A percentile compares a stretch with the other conserved stretches of the same genome.
phyloP scores from a whole-genome alignment of 2,329 filamentous ascomycete species.

The Diaporthe vaccinii region DNA sequence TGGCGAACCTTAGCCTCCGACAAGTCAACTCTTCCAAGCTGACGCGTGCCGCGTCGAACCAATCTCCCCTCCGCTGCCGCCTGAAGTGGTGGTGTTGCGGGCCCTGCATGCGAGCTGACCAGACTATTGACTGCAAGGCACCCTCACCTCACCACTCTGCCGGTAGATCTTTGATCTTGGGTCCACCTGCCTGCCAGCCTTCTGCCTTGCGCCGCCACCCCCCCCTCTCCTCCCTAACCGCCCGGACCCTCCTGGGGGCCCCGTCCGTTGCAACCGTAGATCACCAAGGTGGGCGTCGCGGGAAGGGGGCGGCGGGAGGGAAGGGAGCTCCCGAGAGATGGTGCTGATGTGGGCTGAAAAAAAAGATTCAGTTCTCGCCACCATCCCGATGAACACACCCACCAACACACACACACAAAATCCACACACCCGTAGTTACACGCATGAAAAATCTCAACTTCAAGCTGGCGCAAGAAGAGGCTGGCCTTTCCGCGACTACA shows the following conservation, averaged over 20 bases:
- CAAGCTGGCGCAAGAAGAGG: not conserved
- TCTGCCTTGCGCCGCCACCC: not conserved
- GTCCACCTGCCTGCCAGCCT: not conserved
- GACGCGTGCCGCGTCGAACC: not conserved
- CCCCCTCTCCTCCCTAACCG: not conserved
- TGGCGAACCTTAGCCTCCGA: not conserved
- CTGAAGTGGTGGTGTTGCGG: not conserved
- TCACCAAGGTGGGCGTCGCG: not conserved
- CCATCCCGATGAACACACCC: not conserved
- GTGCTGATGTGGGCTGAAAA: not conserved
- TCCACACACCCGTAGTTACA: not conserved
- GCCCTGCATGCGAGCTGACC: constrained; percentile 15
- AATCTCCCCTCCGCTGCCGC: constrained; percentile 1
- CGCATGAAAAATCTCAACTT: not conserved
- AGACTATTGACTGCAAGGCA: constrained; percentile 24
- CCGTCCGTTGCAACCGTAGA: constrained; percentile 3
- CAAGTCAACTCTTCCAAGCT: not conserved
- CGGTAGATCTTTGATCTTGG: constrained; percentile 18
- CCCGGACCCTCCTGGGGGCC: not conserved
- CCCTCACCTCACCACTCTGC: constrained; percentile 1
- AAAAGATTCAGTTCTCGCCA: not conserved
- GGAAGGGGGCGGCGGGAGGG: not conserved
- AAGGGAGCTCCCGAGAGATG: constrained; percentile 15
- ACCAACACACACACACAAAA: not conserved
- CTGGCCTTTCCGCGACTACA: not conserved